These are phyloP conservation scores for Phylloporus rhodoxanthus DNA, from an alignment of 768 basidiomycete genomes.

Conservation along the genomic window DNA sequence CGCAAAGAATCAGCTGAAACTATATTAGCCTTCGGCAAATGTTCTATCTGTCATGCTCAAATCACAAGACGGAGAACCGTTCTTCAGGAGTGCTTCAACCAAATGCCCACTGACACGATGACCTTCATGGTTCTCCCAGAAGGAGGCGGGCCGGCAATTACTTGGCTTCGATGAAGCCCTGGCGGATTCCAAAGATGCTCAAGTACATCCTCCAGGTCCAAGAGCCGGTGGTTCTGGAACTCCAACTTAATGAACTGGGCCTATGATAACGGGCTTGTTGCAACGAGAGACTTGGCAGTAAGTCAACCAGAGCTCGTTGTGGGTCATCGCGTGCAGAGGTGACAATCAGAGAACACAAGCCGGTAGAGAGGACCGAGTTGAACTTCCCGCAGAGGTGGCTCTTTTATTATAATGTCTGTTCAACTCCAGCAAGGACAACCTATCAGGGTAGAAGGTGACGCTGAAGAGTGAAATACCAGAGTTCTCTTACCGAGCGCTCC, in stretches of 20 bases:
- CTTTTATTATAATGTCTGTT: conserved; percentile 10
- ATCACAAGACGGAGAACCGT: conserved; percentile 42
- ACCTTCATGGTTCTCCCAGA: conserved; percentile 41
- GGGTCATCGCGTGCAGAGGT: conserved; percentile 17
- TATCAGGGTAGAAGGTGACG: conserved; percentile 1
- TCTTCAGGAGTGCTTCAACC: conserved; percentile 33
- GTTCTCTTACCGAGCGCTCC: not conserved
- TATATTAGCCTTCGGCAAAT: not conserved
- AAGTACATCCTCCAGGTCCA: conserved; percentile 45
- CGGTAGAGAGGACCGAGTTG: not conserved
- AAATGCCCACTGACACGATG: conserved; percentile 31
- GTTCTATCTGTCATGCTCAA: conserved; percentile 17
- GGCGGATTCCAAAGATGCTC: conserved; percentile 40
- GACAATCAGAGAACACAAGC: not conserved
- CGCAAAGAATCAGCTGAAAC: conserved; percentile 36
- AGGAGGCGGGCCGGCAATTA: conserved; percentile 36
- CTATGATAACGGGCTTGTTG: conserved; percentile 35
- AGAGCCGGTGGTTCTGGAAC: conserved; percentile 35
- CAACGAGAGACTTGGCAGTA: conserved; percentile 44
- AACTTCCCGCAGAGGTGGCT: not conserved
- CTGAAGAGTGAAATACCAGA: not conserved
- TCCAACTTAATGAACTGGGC: conserved; percentile 46
- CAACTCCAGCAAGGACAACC: not conserved
- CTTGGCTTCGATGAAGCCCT: conserved; percentile 43
- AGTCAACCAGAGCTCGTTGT: conserved; percentile 43